Evolutionary conservation across 2,329 filamentous ascomycete species (phyloP).

Genomic region (Penicillium sp.): DNA sequence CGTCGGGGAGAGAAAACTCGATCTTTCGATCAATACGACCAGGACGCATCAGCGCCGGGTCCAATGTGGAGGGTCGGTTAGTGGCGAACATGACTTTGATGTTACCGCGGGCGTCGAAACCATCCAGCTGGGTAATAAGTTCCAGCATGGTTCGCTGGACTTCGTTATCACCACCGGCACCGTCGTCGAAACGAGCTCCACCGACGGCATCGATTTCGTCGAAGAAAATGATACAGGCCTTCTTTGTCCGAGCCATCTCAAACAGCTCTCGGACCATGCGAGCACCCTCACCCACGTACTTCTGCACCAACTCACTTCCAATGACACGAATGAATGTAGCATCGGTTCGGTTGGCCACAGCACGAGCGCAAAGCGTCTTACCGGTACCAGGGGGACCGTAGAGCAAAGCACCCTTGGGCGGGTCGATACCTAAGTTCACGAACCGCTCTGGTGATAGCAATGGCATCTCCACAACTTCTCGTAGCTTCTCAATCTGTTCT

Average conservation of each 20-base stretch:
- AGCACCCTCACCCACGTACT: slow-evolving; percentile 97
- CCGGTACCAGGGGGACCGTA: slow-evolving; percentile 98
- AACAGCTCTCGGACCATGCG: slow-evolving; percentile 98
- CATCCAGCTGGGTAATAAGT: slow-evolving; percentile 93
- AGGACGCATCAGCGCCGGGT: slow-evolving; percentile 95
- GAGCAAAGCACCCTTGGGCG: slow-evolving; percentile 92
- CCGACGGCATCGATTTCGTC: slow-evolving; percentile 97
- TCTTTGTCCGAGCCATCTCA: slow-evolving; percentile 99
- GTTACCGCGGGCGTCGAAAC: slow-evolving; percentile 93
- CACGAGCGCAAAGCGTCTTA: slow-evolving; percentile 96
- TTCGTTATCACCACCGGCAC: slow-evolving; percentile 94
- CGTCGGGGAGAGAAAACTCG: slow-evolving; percentile 94
- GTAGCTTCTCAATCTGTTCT: slow-evolving; percentile 98
- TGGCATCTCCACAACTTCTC: slow-evolving; percentile 98
- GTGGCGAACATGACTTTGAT: slow-evolving; percentile 99
- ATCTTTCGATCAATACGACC: slow-evolving; percentile 99
- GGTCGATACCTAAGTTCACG: slow-evolving; percentile 97
- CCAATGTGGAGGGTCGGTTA: slow-evolving; percentile 91
- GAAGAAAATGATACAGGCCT: slow-evolving; percentile 99
- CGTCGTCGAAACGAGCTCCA: slow-evolving; percentile 93
- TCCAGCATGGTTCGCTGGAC: slow-evolving; percentile 98
- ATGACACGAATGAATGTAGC: slow-evolving; percentile 99
- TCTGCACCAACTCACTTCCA: slow-evolving; percentile 95
- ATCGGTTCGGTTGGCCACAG: slow-evolving; percentile 95
- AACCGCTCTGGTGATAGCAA: slow-evolving; percentile 94